Conservation (phyloP, 2,329 filamentous ascomycete genomes). For the Chaetomiaceae sp. region DNA sequence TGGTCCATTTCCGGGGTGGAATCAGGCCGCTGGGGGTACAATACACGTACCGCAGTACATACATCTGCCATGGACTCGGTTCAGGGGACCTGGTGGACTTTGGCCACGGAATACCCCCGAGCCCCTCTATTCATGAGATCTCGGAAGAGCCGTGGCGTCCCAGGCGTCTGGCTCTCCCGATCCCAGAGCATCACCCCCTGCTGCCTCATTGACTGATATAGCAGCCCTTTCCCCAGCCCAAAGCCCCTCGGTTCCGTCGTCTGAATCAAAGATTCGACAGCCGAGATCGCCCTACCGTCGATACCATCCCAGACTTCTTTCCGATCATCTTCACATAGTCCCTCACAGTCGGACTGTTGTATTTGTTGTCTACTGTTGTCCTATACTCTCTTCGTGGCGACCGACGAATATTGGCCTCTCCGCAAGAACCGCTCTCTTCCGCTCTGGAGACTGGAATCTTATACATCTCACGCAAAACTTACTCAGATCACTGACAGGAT, state of each 20-base stretch:
- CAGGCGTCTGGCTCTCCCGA: constrained; percentile 1
- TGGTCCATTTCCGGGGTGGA: constrained; percentile 8
- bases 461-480: neutral
- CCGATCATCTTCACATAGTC: neutral
- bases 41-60: too few species aligned
- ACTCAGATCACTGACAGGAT: constrained; percentile 33
- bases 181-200: neutral
- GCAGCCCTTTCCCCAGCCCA: neutral
- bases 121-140: constrained; percentile 4
- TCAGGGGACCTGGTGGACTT: neutral
- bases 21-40: neutral
- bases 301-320: neutral
- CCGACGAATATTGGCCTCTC: too few species aligned
- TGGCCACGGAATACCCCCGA: neutral
- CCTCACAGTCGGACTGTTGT: neutral
- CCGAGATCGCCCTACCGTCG: neutral
- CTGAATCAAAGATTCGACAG: neutral
- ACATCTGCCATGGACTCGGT: neutral
- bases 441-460: too few species aligned
- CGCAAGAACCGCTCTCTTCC: too few species aligned
- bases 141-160: constrained; percentile 1
- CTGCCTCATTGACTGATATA: constrained; percentile 6
- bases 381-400: neutral
- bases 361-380: neutral
- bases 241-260: neutral